Base-by-base conservation (phyloP, 192 early-diverging fungal genomes). In the Backusella luteola region DNA sequence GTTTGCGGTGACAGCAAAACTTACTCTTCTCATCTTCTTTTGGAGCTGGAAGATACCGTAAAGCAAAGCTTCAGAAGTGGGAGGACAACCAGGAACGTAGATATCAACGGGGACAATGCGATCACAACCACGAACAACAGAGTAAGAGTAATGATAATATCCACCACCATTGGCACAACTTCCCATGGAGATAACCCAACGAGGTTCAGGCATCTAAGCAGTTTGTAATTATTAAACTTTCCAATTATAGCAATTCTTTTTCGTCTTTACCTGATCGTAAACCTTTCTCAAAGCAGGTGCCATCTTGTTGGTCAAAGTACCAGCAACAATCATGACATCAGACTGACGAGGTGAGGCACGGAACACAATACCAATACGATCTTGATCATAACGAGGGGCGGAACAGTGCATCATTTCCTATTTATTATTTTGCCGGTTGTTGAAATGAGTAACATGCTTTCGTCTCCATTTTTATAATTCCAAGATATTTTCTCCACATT, bases 161-260 rank as follows among this genome's bases (percentile, higher is more conserved):
- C 97, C 97, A 75, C 97, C 97, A 77, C 96, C 96, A 83, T 97
- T 97, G 39, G 97, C 96, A 74, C 93, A 99, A 70, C 92, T 94
- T 46, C 97, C 97, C 97, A 99, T 99, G n/a, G 96, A 97, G 71
- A 99, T 96, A 21, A 99, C 97, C 97, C 97, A 99, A 69, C 96
- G 92, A 67, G 97, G 97, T 83, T 97, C 95, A 36, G 97, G 96
- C 95, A 99, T 97, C 88, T 94, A 36, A 44, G 42, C 0, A 44
- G 14, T 44, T 44, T 4, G 4, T 1, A n/a, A 29, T 63, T 63
- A 63, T 49, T 49, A 49, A 19, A 52, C 12, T 56, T 39, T 63
- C 69, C 19, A 69, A 26, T 15, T 34, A 44, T 21, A 21, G 17
- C 32, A 26, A 71, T 4, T 32, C 0, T 26, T 42, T 3, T 66